Evolutionary conservation across 208 protist genomes (phyloP), one percentile per base, ranked within the genome.

Genomic region (Herpetomonas tarakana): DNA sequence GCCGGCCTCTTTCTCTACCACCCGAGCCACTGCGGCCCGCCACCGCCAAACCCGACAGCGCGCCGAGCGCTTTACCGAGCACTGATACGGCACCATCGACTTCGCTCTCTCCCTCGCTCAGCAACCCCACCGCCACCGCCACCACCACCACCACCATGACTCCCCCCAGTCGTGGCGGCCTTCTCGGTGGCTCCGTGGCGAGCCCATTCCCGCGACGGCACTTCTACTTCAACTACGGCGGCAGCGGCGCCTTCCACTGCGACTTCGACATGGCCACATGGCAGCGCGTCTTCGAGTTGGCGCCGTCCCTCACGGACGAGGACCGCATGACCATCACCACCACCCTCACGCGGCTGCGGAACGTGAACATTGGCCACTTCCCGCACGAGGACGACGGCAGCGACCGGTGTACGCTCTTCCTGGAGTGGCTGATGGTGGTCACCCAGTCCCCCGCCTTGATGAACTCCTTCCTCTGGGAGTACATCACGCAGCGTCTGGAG

Each of bases 181-280:
- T 41, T 6, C 9, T 14, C 14, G 35, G 35, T 41, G 35, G 9
- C 35, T 41, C 35, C 9, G 6, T 41, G 9, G 35, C 35, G 35
- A 41, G 35, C 35, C 9, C 14, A 14, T 14, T 18, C 35, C 9
- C 35, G 9, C 14, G 9, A 14, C 35, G 31, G 11, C 28, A 76
- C 9, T 70, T 66, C 25, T 87, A 81, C 71, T 85, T 91, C 62
- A 83, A 91, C 54, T 55, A 71, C 28, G 69, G 71, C 45, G 83
- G 71, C 30, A 47, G 64, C n/a, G 77, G 68, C 21, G 62, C 83
- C 19, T 52, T 79, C 35, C 78, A 74, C 21, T 91, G 76, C 65
- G 83, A 91, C 66, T 82, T 85, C 68, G 83, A 91, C 53, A 65
- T 68, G 22, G 59, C 63, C 18, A 81, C 74, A 41, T 91, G 83